Evolutionary conservation across 2,329 filamentous ascomycete genomes (phyloP).

Genomic region (Penicillium olsonii): DNA sequence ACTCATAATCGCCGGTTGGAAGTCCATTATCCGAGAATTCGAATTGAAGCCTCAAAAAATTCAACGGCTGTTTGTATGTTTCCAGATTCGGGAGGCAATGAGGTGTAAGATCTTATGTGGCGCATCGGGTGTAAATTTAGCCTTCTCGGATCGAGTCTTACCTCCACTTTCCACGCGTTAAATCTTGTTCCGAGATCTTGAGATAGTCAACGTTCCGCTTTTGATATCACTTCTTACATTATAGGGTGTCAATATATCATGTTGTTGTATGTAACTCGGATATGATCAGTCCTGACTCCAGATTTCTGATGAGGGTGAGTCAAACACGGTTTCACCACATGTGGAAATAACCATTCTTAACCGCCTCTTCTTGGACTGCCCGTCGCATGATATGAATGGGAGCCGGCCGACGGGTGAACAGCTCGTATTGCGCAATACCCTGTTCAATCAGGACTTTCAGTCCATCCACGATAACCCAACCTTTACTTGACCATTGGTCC

Average conservation of each 20-base stretch:
- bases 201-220: too few relatives aligned
- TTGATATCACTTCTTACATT: too few relatives aligned
- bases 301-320: too few relatives aligned
- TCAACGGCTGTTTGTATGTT: not conserved
- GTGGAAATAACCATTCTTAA: slow-evolving; percentile 13
- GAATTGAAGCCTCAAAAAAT: not conserved
- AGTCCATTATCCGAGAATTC: slow-evolving; percentile 7
- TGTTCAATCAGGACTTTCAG: slow-evolving; percentile 24
- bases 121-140: not conserved
- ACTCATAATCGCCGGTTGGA: slow-evolving; percentile 22
- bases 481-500: slow-evolving; percentile 8
- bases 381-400: slow-evolving; percentile 26
- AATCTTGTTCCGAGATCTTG: too few relatives aligned
- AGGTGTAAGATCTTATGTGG: not conserved
- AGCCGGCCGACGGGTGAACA: slow-evolving; percentile 25
- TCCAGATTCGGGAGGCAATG: not conserved
- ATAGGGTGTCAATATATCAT: too few relatives aligned
- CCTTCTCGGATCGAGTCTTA: not conserved
- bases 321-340: too few relatives aligned
- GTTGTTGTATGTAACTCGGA: too few relatives aligned
- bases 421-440: slow-evolving; percentile 27
- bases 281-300: too few relatives aligned
- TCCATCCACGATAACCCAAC: slow-evolving; percentile 28
- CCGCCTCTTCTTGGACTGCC: slow-evolving; percentile 16
- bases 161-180: too few relatives aligned